Conservation (phyloP, 2,329 filamentous ascomycete genomes). For the Talaromyces sp. region DNA sequence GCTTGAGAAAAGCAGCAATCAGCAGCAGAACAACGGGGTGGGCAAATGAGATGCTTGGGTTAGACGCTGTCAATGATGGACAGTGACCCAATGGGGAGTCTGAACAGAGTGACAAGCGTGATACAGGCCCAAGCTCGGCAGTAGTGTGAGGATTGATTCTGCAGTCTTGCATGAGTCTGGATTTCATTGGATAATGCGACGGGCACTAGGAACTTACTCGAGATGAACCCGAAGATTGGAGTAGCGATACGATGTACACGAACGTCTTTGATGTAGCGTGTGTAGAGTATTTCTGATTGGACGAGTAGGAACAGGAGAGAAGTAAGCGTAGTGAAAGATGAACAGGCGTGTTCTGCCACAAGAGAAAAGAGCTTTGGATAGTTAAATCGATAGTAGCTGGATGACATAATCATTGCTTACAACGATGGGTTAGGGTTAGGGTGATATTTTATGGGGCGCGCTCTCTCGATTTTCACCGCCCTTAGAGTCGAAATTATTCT, state of each 20-base stretch:
- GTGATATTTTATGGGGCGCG: not conserved
- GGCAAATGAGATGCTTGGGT: conserved; percentile 9
- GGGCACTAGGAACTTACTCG: conserved; percentile 8
- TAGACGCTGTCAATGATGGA: conserved; percentile 2
- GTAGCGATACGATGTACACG: not conserved
- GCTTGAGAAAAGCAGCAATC: not conserved
- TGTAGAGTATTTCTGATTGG: too few relatives aligned
- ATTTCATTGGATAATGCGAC: not conserved
- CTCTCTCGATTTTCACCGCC: conserved; percentile 17
- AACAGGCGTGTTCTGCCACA: too few relatives aligned
- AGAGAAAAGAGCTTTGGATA: too few relatives aligned
- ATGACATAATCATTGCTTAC: too few relatives aligned
- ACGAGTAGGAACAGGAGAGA: too few relatives aligned
- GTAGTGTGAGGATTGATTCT: conserved; percentile 15
- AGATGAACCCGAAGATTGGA: not conserved
- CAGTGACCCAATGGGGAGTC: conserved; percentile 11
- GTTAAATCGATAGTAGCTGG: too few relatives aligned
- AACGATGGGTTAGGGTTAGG: not conserved
- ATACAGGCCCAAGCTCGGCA: conserved; percentile 15
- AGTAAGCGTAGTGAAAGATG: too few relatives aligned
- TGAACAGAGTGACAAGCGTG: conserved; percentile 7
- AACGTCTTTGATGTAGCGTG: not conserved
- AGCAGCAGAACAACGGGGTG: not conserved
- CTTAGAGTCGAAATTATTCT: conserved; percentile 16
- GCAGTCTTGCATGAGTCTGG: conserved; percentile 4